Evolutionary conservation across 495 filamentous ascomycete genomes (phyloP), one percentile per base, ranked within the genome.

Genomic region (Oleoguttula mirabilis): DNA sequence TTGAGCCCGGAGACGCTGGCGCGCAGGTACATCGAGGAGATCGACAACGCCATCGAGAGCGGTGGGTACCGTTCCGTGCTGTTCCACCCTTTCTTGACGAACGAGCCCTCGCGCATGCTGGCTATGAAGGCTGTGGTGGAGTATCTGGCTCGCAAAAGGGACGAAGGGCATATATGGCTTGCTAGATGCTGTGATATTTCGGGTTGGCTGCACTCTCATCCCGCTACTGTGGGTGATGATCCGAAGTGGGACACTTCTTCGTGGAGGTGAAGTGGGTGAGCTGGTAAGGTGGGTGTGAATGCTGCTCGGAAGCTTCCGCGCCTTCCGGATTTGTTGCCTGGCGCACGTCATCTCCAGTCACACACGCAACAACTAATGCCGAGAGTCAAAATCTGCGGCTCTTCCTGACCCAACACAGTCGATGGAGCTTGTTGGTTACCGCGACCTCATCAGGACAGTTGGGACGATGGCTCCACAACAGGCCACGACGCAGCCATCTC

Each of bases 1-100:
- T 43, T 44, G 20, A 10, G 20, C 10, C 21, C 42, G 15, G 27
- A 34, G 11, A 42, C 38, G 7, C 36, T 55, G 12, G 43, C 34
- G 1, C n/a, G 33, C 11, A 25, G 25, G 6, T 51, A 43, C 15
- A 34, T 27, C 14, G n/a, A 20, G 21, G 41, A 51, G 43, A 38
- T 55, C 16, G 51, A 51, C 21, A 16, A 39, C 1, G 47, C 43
- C 8, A 51, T 50, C 36, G 43, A 55, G 35, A 50, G 21, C 10
- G 35, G 41, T 6, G 51, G 48, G 14, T 55, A 47, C 17, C 11
- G 43, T 12, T 50, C 51, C 10, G 33, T 44, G 8, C 32, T 55
- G 27, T 55, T 55, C 30, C 51, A 55, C 39, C 51, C 51, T 1
- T 55, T 55, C 30, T 24, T 55, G 3, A 47, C 41, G 6, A 41